Base-by-base conservation (phyloP, 2,329 filamentous ascomycete genomes). In the Trematosphaeria pertusa region DNA sequence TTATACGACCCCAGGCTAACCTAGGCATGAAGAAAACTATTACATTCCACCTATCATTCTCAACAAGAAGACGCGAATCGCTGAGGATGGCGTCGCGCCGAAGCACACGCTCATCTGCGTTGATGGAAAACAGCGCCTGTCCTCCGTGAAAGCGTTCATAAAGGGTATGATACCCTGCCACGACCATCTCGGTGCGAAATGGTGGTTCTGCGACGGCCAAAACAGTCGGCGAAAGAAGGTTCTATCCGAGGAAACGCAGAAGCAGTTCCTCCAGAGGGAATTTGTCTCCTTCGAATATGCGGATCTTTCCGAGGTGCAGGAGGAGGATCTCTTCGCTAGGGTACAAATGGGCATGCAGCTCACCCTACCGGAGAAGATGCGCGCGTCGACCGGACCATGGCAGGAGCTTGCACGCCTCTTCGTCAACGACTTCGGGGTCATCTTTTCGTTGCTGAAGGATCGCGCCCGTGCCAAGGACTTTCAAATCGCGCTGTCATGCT, bases 1-100 rank as follows among this genome's bases (percentile, higher is more conserved):
- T 10, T 3, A 18, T 7, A 12, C 10, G 6, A 14, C 15, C 19
- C 15, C 15, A 21, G 24, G 1, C 17, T 47, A 3, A 43, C 4
- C n/a, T 37, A 28, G 2, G 35, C 26, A 8, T 22, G 5, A n/a
- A 67, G 68, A 73, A 22, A 71, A 72, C 14, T 72, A 58, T 43
- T 78, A 74, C 37, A 72, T 79, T 20, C 77, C 77, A 10, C 77
- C 76, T 2, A 72, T 80, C 5, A 78, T 79, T 33, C 73, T 80
- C 43, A 78, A 78, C 51, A 64, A 66, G 33, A 61, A 65, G 36
- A 43, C 50, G 34, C 37, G 45, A 20, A 12, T 21, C 21, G 30
- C 22, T 4, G 44, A 45, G 19, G 45, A 58, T 37, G 56, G 45
- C 12, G 47, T 45, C 34, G 51, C 48, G 20, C 35, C 52, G 14